phyloP scores from a whole-genome alignment of 139 green algal genomes.

The Deuterostichococcus epilithicus region DNA sequence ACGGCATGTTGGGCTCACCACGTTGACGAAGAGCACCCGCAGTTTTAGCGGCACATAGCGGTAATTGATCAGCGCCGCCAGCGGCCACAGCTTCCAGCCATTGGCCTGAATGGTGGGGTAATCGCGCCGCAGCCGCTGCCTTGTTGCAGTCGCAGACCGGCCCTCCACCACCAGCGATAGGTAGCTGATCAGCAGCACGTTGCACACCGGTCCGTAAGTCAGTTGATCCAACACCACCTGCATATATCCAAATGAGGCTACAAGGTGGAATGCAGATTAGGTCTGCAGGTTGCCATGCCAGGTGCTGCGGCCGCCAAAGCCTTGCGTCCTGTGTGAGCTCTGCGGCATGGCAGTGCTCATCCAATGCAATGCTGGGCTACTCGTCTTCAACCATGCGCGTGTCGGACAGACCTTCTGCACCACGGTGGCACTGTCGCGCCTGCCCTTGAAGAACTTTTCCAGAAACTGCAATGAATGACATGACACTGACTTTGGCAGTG shows the following conservation, averaged over 20 bases:
- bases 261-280: too few species aligned
- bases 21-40: conserved; percentile 69
- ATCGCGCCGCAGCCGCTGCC: conserved; percentile 31
- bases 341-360: too few species aligned
- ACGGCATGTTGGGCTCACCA: conserved; percentile 22
- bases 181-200: conserved; percentile 52
- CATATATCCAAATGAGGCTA: too few species aligned
- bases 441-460: conserved; percentile 40
- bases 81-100: conserved; percentile 62
- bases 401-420: conserved; percentile 52
- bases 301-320: too few species aligned
- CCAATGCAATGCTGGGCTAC: too few species aligned
- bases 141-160: conserved; percentile 11
- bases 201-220: conserved; percentile 66
- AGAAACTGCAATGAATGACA: too few species aligned
- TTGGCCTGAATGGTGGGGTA: conserved; percentile 53
- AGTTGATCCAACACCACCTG: conserved; percentile 70
- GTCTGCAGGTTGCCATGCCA: too few species aligned
- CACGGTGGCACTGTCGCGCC: conserved; percentile 42
- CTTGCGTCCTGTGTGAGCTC: too few species aligned
- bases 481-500: too few species aligned
- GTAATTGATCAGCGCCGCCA: conserved; percentile 69
- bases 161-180: conserved; percentile 29
- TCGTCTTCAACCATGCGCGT: too few species aligned
- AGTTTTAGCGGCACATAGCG: conserved; percentile 63